A percentile compares a stretch with the other conserved stretches of the same genome.
Conservation (phyloP, 2,329 filamentous ascomycete genomes). For the Orbilia quercus region DNA sequence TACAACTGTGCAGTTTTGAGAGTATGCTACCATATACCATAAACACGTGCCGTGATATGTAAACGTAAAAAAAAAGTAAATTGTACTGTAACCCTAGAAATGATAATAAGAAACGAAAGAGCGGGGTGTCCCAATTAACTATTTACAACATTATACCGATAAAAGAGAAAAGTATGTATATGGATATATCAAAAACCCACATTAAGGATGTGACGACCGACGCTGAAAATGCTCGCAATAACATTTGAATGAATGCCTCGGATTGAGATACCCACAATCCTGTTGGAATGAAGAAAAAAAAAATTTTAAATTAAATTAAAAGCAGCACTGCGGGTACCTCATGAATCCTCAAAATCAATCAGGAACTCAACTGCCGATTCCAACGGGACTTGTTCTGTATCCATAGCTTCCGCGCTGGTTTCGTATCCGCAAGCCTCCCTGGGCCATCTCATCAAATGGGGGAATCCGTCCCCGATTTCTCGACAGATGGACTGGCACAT, state of each 20-base stretch:
- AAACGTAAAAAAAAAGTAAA: neutral
- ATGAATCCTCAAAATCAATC: conserved; percentile 32
- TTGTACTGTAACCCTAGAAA: neutral
- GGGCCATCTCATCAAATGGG: conserved; percentile 49
- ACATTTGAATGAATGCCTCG: neutral
- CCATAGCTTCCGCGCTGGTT: neutral
- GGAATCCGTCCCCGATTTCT: conserved; percentile 37
- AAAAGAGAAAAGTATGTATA: no score
- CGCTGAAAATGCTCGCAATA: conserved; percentile 26
- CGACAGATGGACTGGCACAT: conserved; percentile 52
- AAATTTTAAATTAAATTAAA: no score
- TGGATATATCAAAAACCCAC: neutral
- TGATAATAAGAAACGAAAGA: neutral
- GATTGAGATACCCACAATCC: neutral
- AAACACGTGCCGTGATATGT: neutral
- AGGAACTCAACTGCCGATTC: conserved; percentile 33
- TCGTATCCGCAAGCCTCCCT: conserved; percentile 37
- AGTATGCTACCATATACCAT: no score
- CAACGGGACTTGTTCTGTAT: conserved; percentile 5
- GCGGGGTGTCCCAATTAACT: neutral
- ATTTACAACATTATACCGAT: conserved; percentile 12
- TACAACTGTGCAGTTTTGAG: neutral
- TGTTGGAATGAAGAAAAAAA: neutral
- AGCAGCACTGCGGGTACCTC: conserved; percentile 17
- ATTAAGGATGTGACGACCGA: conserved; percentile 2